Evolutionary conservation across 202 grass and related monocot species (phyloP), one percentile per base, ranked within the genome.

Genomic region (Carex arenaria): DNA sequence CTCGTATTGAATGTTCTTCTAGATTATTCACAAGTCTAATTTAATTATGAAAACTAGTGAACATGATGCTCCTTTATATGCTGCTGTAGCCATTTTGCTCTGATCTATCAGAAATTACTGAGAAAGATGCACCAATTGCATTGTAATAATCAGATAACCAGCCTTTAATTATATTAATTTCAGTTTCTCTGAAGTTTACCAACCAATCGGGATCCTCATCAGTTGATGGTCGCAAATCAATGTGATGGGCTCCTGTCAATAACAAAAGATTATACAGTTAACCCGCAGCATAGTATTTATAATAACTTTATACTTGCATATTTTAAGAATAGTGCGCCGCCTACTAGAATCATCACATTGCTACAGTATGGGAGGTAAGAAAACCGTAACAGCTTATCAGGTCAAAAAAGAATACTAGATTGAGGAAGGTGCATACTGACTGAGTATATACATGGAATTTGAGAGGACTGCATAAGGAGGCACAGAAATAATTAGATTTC

Each of bases 171-270:
- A 97, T 86, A 64, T 78, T 47, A 19, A 97, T 85, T 65, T 97
- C 95, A 11, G 87, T 57, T 88, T 94, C 77, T 89, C 95, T 94
- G 23, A 94, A 73, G 51, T 70, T 83, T 22, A 94, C 82, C 12
- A 97, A 83, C 95, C 95, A 97, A 20, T 90, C 86, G 13, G 95
- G 92, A 59, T 94, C 95, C 18, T 93, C 86, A 9, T 84, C 65
- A 11, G 90, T 91, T 0, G 89, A 72, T 0, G 90, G 90, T 36
- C 90, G 87, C 79, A 94, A 13, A 78, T 97, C 95, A 6, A 94
- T 92, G 80, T 97, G 92, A 81, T 94, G 95, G 10, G 95, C 95
- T 84, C 95, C 92, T 97, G 90, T 56, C 13, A 70, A 78, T 67
- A 78, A 12, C 19, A 88, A 84, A 68, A 15, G 34, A 77, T 36